Evolutionary conservation across 257 asterid genomes (phyloP).

Genomic region (Nicotiana tabacum): DNA sequence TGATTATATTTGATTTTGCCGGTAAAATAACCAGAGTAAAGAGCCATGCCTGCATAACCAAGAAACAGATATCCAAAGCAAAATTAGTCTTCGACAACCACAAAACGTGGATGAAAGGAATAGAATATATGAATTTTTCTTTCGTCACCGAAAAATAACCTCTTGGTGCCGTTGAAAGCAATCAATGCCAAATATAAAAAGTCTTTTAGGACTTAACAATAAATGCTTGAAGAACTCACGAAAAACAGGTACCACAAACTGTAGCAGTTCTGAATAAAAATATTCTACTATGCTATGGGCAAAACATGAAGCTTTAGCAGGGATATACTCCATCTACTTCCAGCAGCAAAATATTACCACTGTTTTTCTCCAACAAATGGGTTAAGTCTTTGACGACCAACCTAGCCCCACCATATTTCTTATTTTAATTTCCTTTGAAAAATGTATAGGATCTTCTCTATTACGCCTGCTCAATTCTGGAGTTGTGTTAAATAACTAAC

Average conservation of each 20-base stretch:
- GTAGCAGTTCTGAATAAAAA: not conserved
- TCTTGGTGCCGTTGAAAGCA: not conserved
- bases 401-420: not conserved
- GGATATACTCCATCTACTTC: not conserved
- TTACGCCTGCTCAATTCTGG: not conserved
- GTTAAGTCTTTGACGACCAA: not conserved
- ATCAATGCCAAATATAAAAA: not conserved
- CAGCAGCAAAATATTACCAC: not conserved
- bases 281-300: not conserved
- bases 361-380: not conserved
- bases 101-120: not conserved
- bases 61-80: conserved; percentile 5
- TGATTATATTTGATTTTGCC: conserved; percentile 51
- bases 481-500: not conserved
- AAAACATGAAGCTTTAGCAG: conserved; percentile 1
- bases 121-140: not conserved
- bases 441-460: not conserved
- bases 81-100: not conserved
- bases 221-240: not conserved
- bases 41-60: conserved; percentile 76
- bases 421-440: not conserved
- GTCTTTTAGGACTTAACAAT: not conserved
- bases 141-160: not conserved
- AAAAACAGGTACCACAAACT: not conserved
- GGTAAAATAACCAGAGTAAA: conserved; percentile 81